These are phyloP conservation scores for Trichocladium uniseriatum DNA, from an alignment of 495 filamentous ascomycete species.

Conservation along the genomic window DNA sequence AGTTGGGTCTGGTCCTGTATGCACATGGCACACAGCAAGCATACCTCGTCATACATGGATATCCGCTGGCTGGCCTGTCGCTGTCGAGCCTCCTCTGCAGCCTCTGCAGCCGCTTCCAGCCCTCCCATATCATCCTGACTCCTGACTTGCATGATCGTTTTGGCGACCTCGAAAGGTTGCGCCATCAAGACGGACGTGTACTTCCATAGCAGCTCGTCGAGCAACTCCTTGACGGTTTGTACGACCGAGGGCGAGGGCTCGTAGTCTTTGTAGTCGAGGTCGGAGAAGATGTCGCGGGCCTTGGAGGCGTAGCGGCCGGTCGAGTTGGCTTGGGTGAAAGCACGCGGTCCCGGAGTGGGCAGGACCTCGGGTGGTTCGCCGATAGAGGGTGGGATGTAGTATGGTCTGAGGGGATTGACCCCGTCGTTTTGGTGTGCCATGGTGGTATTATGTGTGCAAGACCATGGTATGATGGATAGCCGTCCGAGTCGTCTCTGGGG, in stretches of 20 bases:
- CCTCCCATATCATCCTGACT: conserved; percentile 40
- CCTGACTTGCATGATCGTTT: conserved; percentile 80
- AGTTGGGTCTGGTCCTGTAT: background rate
- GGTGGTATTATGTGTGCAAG: conserved; percentile 10
- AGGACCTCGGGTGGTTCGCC: conserved; percentile 41
- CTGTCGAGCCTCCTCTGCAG: conserved; percentile 18
- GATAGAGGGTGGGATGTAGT: conserved; percentile 83
- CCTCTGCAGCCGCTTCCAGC: conserved; percentile 19
- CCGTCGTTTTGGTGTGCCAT: conserved; percentile 45
- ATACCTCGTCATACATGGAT: conserved; percentile 43
- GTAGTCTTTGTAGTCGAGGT: conserved; percentile 84
- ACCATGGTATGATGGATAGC: conserved; percentile 3
- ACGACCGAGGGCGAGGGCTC: conserved; percentile 66
- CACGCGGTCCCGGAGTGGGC: conserved; percentile 33
- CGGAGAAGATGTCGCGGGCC: conserved; percentile 72
- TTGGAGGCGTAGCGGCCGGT: conserved; percentile 56
- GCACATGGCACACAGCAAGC: background rate
- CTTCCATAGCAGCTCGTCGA: conserved; percentile 77
- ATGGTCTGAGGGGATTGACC: conserved; percentile 86
- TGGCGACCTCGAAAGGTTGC: conserved; percentile 96
- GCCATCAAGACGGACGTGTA: conserved; percentile 75
- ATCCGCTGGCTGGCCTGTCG: conserved; percentile 31
- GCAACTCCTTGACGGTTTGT: conserved; percentile 57
- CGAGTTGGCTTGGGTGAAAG: conserved; percentile 40
- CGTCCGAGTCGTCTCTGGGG: background rate